phyloP scores from a whole-genome alignment of 495 filamentous ascomycete genomes.

The Tuber borchii region DNA sequence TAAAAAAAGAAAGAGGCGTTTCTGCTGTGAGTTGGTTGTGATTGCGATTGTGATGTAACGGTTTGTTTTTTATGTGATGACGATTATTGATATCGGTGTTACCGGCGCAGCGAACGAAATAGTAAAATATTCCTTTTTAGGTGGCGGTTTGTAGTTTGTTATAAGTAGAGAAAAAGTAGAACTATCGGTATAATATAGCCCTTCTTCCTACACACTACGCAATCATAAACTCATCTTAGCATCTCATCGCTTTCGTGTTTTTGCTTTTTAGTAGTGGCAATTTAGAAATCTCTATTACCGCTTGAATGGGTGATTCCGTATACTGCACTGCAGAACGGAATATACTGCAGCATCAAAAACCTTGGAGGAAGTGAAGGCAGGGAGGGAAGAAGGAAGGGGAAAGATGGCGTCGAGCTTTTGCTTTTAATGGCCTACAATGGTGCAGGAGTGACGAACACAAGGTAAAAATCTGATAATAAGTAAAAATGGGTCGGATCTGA shows the following conservation, averaged over 20 bases:
- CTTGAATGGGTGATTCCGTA: neutral
- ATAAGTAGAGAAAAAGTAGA: neutral
- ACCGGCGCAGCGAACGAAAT: neutral
- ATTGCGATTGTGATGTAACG: neutral
- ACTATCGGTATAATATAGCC: neutral
- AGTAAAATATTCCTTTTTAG: neutral
- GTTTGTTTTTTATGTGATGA: neutral
- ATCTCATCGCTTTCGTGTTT: neutral
- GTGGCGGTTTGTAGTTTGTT: neutral
- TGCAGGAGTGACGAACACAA: neutral
- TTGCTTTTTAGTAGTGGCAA: neutral
- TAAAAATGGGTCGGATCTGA: neutral
- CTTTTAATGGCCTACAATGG: neutral
- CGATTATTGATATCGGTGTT: neutral
- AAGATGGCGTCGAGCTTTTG: neutral
- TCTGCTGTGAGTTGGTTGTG: neutral
- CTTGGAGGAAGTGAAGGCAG: neutral
- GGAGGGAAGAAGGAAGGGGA: neutral
- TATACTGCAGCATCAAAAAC: neutral
- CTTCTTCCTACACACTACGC: neutral
- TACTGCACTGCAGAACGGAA: neutral
- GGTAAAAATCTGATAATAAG: neutral
- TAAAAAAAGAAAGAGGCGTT: neutral
- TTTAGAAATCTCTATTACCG: slow-evolving; percentile 1
- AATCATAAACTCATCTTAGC: neutral